These are phyloP conservation scores for Babesia bovis DNA, from an alignment of 169 alveolate genomes.

Conservation along the genomic window DNA sequence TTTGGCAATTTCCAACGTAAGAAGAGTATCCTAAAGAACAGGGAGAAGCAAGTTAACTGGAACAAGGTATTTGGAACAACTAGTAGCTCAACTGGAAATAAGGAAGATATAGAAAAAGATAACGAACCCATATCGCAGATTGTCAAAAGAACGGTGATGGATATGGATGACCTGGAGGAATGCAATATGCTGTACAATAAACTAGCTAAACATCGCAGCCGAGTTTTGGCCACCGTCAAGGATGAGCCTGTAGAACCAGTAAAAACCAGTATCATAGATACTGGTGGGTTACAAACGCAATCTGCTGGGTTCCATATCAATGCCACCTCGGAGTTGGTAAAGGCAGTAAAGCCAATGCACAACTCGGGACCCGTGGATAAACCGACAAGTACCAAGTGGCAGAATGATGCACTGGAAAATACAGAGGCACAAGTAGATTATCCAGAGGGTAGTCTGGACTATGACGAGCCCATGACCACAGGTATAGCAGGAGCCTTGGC, in stretches of 20 bases:
- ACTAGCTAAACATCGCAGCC: slow-evolving; percentile 42
- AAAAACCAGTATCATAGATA: slow-evolving; percentile 19
- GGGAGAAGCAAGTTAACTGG: slow-evolving; percentile 53
- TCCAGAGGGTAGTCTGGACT: slow-evolving; percentile 28
- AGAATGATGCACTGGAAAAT: not conserved
- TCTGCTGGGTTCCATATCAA: slow-evolving; percentile 36
- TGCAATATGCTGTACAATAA: slow-evolving; percentile 48
- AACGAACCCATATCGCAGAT: slow-evolving; percentile 14
- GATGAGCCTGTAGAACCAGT: not conserved
- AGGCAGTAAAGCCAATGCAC: slow-evolving; percentile 52
- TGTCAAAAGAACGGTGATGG: slow-evolving; percentile 7
- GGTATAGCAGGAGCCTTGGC: slow-evolving; percentile 76
- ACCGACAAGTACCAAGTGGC: not conserved
- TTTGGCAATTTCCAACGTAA: slow-evolving; percentile 39
- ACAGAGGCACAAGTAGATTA: not conserved
- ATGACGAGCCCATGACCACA: slow-evolving; percentile 61
- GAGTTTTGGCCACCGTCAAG: not conserved
- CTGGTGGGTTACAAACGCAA: not conserved
- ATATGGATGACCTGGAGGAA: slow-evolving; percentile 55
- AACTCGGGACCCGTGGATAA: not conserved
- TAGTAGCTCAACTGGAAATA: not conserved
- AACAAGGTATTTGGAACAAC: slow-evolving; percentile 37
- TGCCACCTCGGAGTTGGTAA: slow-evolving; percentile 48
- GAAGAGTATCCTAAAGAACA: slow-evolving; percentile 43
- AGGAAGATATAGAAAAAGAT: slow-evolving; percentile 3